phyloP scores from a whole-genome alignment of 2,329 filamentous ascomycete genomes.

The Curvularia sp. region DNA sequence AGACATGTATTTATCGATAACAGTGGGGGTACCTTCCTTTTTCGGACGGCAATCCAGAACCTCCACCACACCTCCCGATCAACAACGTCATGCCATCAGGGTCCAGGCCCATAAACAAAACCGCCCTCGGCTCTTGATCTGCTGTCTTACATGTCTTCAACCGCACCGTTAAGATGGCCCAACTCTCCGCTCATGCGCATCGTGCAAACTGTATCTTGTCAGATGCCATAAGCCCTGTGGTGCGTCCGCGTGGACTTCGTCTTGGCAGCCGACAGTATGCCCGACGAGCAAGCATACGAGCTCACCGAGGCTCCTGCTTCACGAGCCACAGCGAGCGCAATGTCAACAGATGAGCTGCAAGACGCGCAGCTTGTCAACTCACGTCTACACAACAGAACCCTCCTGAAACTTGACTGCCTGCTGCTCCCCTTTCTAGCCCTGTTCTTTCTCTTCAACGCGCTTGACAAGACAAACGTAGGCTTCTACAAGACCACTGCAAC shows the following conservation, averaged over 20 bases:
- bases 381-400: slow-evolving; percentile 46
- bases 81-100: slow-evolving; percentile 18
- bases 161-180: neutral
- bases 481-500: neutral
- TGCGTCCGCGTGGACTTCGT: slow-evolving; percentile 13
- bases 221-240: slow-evolving; percentile 17
- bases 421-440: slow-evolving; percentile 61
- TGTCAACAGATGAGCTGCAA: slow-evolving; percentile 20
- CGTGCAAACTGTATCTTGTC: neutral
- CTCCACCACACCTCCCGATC: slow-evolving; percentile 4
- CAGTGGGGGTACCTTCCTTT: slow-evolving; percentile 5
- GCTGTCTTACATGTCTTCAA: slow-evolving; percentile 1
- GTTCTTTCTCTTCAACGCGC: slow-evolving; percentile 61
- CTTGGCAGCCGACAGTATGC: slow-evolving; percentile 26
- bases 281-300: slow-evolving; percentile 20
- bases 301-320: slow-evolving; percentile 16
- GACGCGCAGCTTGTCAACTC: slow-evolving; percentile 6
- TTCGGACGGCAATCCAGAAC: slow-evolving; percentile 6
- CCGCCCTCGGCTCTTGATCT: neutral
- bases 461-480: slow-evolving; percentile 60
- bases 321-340: slow-evolving; percentile 13
- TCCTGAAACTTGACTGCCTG: slow-evolving; percentile 59
- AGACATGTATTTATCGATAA: slow-evolving; percentile 17
- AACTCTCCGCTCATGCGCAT: neutral
- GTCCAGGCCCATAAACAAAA: slow-evolving; percentile 5